Evolutionary conservation across 306 rosid species (phyloP), one percentile per base, ranked within the genome.

Genomic region (Leucaena leucocephala): DNA sequence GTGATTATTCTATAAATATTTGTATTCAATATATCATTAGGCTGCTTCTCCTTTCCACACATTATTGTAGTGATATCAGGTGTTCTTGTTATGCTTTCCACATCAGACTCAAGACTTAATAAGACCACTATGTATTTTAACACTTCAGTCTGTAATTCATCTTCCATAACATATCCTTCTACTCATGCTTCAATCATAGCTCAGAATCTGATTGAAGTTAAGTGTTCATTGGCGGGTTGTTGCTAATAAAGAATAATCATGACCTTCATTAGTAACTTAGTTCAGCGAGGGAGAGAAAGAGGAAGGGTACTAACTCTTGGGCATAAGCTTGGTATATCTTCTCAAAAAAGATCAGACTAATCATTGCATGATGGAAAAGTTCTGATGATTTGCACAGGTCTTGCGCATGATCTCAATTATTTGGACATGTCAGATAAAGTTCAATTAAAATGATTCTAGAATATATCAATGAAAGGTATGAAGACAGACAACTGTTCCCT

Each of bases 401-500:
- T 35, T 58, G 63, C 11, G 12, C 58, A 59, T 39, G 66, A 74
- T 82, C 72, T 42, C 80, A 83, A 50, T 45, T 61, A 68, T 40
- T 74, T 69, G n/a, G 61, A 17, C 15, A 67, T n/a, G 17, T n/a
- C 17, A 11, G 63, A 59, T 70, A 55, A 55, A 55, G 55, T 59
- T 63, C 78, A 75, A 78, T 68, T 63, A 81, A 71, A 78, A 82
- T 34, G 36, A 57, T 71, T 75, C 54, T 57, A 82, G 45, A 22
- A 44, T 12, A 54, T 55, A 70, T 50, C 46, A 78, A 62, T 74
- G 54, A 68, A 62, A 72, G 58, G 7, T n/a, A 59, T 49, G 55
- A 38, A 71, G 16, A 79, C 65, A 71, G 36, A 17, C 80, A 58
- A 13, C 50, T 67, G 42, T 68, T 72, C 74, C 43, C 78, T 44